Evolutionary conservation across 2,329 filamentous ascomycete genomes (phyloP), one percentile per base, ranked within the genome.

Genomic region (Teratosphaeria epicoccoides): DNA sequence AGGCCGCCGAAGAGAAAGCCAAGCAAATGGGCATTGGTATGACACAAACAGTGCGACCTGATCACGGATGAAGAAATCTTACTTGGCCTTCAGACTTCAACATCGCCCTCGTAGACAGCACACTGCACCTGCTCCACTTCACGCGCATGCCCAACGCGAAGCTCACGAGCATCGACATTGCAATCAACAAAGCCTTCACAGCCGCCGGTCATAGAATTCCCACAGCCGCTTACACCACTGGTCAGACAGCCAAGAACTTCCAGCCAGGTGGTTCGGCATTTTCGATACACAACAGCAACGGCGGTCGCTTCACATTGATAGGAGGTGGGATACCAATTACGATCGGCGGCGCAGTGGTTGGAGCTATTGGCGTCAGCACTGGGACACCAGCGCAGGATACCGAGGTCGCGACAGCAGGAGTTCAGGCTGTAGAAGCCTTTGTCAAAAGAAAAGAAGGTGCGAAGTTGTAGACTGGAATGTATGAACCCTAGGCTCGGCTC

Each of bases 181-280:
- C 80, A 0, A 84, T 86, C 12, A 81, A 84, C 47, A 78, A 80
- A 56, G 77, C 77, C 14, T 80, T 78, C 61, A 80, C 77, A 2
- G 77, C 77, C 3, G 75, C 77, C 1, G 77, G 77, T 14, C 77
- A 80, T 63, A 67, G 71, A 20, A 65, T 70, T 4, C 75, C 76
- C 0, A 80, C 77, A 0, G 71, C 72, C 22, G 66, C 69, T 2
- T 80, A 80, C 63, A 52, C 51, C 1, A 40, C 33, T 40, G 33
- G 33, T 7, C 33, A 40, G n/a, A 40, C 33, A 17, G 56, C 56
- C 1, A 76, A 78, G 55, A 70, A 68, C 40, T 76, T 79, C 20
- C 72, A 73, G 67, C 76, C 77, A 4, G 77, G 77, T 6, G 76
- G 77, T 0, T 63, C 68, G 1, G 76, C 74, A 0, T 79, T 73